Evolutionary conservation across 768 basidiomycete genomes (phyloP).

Genomic region (Hortiboletus flavorubellus): DNA sequence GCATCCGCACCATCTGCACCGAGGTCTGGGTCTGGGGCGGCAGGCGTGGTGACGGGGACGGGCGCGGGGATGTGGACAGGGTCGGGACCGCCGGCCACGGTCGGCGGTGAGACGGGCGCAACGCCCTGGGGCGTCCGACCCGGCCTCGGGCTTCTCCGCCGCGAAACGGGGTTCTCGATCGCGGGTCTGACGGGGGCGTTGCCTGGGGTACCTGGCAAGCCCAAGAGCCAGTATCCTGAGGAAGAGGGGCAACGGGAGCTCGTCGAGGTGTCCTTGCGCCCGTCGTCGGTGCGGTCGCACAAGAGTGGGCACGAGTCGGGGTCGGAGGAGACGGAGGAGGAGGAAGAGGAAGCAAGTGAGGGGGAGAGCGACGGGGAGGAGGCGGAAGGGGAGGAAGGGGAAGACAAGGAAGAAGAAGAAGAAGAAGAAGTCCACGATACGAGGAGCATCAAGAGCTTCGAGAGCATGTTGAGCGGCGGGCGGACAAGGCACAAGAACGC

Average conservation of each 20-base stretch:
- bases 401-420: constrained; percentile 21
- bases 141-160: constrained; percentile 65
- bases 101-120: constrained; percentile 8
- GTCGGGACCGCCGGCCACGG: neutral
- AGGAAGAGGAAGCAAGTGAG: constrained; percentile 25
- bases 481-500: constrained; percentile 19
- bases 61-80: neutral
- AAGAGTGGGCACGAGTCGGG: constrained; percentile 1
- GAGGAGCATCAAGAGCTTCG: constrained; percentile 82
- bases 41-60: neutral
- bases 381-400: constrained; percentile 26
- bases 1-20: neutral
- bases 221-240: constrained; percentile 7
- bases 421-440: constrained; percentile 44
- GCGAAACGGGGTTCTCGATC: constrained; percentile 81
- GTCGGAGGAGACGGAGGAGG: constrained; percentile 23
- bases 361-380: constrained; percentile 20
- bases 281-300: constrained; percentile 43
- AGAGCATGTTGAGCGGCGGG: constrained; percentile 67
- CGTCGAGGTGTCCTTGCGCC: constrained; percentile 49
- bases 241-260: constrained; percentile 50
- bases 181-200: constrained; percentile 69
- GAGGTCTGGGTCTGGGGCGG: neutral
- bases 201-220: constrained; percentile 34
- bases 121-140: constrained; percentile 34